These are phyloP conservation scores for Fusarium praegraminearum DNA, from an alignment of 2,329 filamentous ascomycete species.

Conservation along the genomic window DNA sequence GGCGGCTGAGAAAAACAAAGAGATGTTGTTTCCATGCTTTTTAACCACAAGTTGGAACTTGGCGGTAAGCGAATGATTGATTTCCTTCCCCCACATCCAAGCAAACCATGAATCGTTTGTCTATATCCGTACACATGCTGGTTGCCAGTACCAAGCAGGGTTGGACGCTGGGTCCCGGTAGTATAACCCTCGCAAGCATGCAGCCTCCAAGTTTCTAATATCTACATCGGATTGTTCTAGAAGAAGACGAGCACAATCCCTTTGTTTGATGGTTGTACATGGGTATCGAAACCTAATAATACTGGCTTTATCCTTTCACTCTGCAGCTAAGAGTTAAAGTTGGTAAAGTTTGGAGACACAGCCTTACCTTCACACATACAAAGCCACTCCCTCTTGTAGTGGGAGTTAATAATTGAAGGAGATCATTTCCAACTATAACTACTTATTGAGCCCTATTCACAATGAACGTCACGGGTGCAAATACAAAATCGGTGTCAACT, in stretches of 20 bases:
- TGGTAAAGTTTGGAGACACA: too few species aligned
- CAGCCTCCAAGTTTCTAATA: background rate
- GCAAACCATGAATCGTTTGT: conserved; percentile 1
- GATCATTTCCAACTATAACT: background rate
- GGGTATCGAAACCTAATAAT: too few species aligned
- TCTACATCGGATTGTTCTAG: background rate
- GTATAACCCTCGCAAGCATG: background rate
- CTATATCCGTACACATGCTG: background rate
- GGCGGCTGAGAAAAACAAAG: background rate
- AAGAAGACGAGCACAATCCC: background rate
- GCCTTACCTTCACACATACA: too few species aligned
- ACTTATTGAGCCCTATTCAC: background rate
- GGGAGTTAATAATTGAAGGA: background rate
- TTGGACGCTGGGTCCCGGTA: conserved; percentile 1
- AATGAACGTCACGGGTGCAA: background rate
- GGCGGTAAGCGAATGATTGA: conserved; percentile 8
- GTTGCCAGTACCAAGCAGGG: conserved; percentile 2
- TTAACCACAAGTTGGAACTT: conserved; percentile 3
- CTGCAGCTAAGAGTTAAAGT: too few species aligned
- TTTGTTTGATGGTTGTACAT: too few species aligned
- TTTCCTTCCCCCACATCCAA: conserved; percentile 12
- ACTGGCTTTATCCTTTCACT: too few species aligned
- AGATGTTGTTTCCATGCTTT: conserved; percentile 2
- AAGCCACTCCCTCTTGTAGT: background rate
- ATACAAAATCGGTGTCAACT: background rate